Percentiles rank a stretch among this genome's conserved stretches.
Evolutionary conservation across 495 filamentous ascomycete genomes (phyloP).

Genomic region (Pyronema domesticum): DNA sequence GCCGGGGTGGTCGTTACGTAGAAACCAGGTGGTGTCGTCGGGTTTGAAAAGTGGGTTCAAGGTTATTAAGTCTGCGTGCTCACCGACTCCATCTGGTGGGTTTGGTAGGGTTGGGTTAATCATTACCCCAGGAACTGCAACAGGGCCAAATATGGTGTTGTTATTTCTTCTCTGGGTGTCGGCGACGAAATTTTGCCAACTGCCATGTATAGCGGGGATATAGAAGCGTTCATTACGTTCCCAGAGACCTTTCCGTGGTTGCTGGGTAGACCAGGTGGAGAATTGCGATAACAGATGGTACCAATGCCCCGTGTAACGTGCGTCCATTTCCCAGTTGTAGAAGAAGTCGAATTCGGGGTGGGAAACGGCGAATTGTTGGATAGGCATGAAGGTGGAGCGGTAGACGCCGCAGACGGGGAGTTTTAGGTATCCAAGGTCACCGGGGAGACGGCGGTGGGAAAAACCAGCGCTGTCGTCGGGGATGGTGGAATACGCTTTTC

Average conservation of each 20-base stretch:
- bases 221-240: slow-evolving; percentile 87
- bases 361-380: slow-evolving; percentile 76
- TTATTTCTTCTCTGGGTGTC: slow-evolving; percentile 36
- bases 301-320: slow-evolving; percentile 89
- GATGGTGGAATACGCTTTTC: slow-evolving; percentile 65
- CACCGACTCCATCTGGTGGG: slow-evolving; percentile 74
- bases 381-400: slow-evolving; percentile 76
- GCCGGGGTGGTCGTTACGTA: slow-evolving; percentile 75
- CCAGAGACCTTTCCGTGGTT: slow-evolving; percentile 84
- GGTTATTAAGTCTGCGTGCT: slow-evolving; percentile 84
- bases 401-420: slow-evolving; percentile 81
- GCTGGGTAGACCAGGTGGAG: slow-evolving; percentile 53
- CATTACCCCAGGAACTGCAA: slow-evolving; percentile 41
- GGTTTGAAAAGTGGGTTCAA: slow-evolving; percentile 92
- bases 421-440: slow-evolving; percentile 21
- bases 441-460: slow-evolving; percentile 16
- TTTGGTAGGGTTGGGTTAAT: slow-evolving; percentile 54
- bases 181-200: slow-evolving; percentile 83
- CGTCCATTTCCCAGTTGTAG: slow-evolving; percentile 99
- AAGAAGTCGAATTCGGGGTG: slow-evolving; percentile 91
- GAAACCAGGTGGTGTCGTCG: slow-evolving; percentile 68
- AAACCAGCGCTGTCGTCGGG: slow-evolving; percentile 45
- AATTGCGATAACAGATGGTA: slow-evolving; percentile 72
- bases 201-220: slow-evolving; percentile 68
- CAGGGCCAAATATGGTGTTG: slow-evolving; percentile 71